These are phyloP conservation scores for Rhododendron molle DNA, from an alignment of 148 eudicot genomes.

Conservation along the genomic window DNA sequence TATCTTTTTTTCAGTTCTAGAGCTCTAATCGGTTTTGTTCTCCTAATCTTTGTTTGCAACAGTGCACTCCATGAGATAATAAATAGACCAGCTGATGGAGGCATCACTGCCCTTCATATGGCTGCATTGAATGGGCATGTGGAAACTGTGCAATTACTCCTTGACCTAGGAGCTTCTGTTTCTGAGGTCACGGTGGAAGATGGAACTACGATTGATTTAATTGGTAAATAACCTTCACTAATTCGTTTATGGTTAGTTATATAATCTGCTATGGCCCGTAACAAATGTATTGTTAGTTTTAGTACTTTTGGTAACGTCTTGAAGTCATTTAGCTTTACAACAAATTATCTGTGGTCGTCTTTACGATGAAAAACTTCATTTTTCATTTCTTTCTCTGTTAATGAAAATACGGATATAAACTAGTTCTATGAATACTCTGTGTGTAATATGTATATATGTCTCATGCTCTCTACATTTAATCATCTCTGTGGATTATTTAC, in stretches of 20 bases:
- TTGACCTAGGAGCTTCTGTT: slow-evolving; percentile 82
- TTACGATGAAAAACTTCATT: not conserved
- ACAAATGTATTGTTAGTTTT: not conserved
- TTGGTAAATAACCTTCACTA: slow-evolving; percentile 37
- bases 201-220: slow-evolving; percentile 85
- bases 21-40: not conserved
- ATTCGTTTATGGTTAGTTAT: not conserved
- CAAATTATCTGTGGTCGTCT: not conserved
- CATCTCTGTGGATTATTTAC: not conserved
- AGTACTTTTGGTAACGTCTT: not conserved
- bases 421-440: not conserved
- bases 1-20: not conserved
- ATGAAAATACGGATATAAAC: not conserved
- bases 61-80: slow-evolving; percentile 65
- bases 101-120: slow-evolving; percentile 97
- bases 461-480: not conserved
- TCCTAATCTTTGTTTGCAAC: slow-evolving; percentile 16
- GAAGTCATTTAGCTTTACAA: not conserved
- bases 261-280: not conserved
- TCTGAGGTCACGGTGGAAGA: slow-evolving; percentile 71
- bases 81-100: slow-evolving; percentile 86
- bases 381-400: not conserved
- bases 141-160: slow-evolving; percentile 70
- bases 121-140: slow-evolving; percentile 88
- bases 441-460: not conserved